A percentile compares a stretch with the other conserved stretches of the same genome.
Conservation (phyloP, 108 stramenopile species). For the Epithemia pelagica region DNA sequence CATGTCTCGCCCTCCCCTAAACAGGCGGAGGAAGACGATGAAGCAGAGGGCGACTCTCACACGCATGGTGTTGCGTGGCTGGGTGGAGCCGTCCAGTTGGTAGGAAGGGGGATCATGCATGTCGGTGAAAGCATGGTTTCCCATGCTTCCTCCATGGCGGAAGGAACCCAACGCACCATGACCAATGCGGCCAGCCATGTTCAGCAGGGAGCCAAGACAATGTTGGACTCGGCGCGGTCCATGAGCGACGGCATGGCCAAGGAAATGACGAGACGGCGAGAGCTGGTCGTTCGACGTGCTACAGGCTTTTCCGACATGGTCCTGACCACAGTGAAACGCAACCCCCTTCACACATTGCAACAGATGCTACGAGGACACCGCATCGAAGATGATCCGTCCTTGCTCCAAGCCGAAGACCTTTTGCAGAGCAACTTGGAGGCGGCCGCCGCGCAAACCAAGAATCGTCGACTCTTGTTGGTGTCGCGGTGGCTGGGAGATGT, state of each 20-base stretch:
- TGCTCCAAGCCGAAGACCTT: neutral
- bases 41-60: neutral
- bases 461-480: slow-evolving; percentile 3
- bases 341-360: neutral
- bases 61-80: slow-evolving; percentile 20
- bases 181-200: slow-evolving; percentile 15
- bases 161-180: slow-evolving; percentile 19
- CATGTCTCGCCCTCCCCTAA: slow-evolving; percentile 19
- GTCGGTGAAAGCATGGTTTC: neutral
- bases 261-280: slow-evolving; percentile 17
- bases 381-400: neutral
- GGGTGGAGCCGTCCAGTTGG: slow-evolving; percentile 19
- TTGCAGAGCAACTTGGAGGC: neutral
- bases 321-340: neutral
- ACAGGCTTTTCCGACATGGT: neutral
- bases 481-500: slow-evolving; percentile 18
- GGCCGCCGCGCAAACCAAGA: neutral
- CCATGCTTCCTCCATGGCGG: slow-evolving; percentile 21
- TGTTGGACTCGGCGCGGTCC: slow-evolving; percentile 23
- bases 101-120: slow-evolving; percentile 1
- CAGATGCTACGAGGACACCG: neutral
- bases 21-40: slow-evolving; percentile 18
- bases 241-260: slow-evolving; percentile 16
- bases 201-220: slow-evolving; percentile 12
- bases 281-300: neutral